Evolutionary conservation across 140 eudicot genomes (phyloP).

Genomic region (Bidens hawaiensis): DNA sequence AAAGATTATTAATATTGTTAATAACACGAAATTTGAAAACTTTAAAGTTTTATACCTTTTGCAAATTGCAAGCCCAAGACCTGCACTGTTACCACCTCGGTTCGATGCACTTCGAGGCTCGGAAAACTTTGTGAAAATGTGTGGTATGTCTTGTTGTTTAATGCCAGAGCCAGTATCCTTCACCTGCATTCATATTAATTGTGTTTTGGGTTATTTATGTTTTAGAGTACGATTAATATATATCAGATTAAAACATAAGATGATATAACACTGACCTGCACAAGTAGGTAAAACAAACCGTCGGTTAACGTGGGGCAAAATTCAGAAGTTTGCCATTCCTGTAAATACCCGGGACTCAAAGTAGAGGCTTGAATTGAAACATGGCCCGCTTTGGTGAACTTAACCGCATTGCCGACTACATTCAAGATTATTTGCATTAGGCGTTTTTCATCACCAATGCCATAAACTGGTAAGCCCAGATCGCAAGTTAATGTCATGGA

Average conservation of each 20-base stretch:
- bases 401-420: constrained; percentile 88
- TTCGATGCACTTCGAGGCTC: constrained; percentile 36
- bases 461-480: constrained; percentile 61
- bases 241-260: background rate
- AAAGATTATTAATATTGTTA: background rate
- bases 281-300: constrained; percentile 67
- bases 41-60: constrained; percentile 32
- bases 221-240: too few species aligned
- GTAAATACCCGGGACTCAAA: constrained; percentile 61
- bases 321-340: constrained; percentile 67
- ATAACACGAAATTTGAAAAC: background rate
- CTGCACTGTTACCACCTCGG: constrained; percentile 32
- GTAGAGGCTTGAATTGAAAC: constrained; percentile 60
- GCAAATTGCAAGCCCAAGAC: constrained; percentile 73
- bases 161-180: constrained; percentile 69
- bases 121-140: constrained; percentile 48
- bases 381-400: constrained; percentile 78
- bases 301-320: constrained; percentile 59
- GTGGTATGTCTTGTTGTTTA: constrained; percentile 53
- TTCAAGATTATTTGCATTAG: constrained; percentile 76
- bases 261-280: constrained; percentile 79
- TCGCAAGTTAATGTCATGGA: constrained; percentile 54
- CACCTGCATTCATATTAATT: constrained; percentile 45
- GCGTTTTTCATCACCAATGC: constrained; percentile 88
- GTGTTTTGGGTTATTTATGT: too few species aligned